phyloP scores from a whole-genome alignment of 306 rosid species.

The Mimosa pudica region DNA sequence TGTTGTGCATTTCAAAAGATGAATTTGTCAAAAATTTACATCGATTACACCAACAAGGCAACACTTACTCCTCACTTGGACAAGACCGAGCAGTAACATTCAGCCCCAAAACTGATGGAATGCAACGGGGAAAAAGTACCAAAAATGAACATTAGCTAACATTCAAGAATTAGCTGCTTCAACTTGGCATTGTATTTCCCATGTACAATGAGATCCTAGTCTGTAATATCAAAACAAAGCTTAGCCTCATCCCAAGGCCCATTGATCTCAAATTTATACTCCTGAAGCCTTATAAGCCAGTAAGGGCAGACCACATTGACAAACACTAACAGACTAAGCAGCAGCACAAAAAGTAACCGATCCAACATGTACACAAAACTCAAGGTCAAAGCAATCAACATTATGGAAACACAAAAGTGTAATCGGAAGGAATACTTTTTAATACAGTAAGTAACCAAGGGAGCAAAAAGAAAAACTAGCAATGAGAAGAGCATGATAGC shows the following conservation, averaged over 20 bases:
- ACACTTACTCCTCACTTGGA: constrained; percentile 7
- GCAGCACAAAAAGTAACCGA: constrained; percentile 54
- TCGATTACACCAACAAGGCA: background rate
- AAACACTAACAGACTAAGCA: constrained; percentile 70
- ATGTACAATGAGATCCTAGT: constrained; percentile 43
- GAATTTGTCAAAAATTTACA: background rate
- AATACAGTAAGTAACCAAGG: constrained; percentile 73
- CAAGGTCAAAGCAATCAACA: constrained; percentile 61
- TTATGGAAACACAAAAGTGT: constrained; percentile 71
- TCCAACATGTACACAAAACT: constrained; percentile 64
- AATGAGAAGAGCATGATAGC: constrained; percentile 82
- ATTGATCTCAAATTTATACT: constrained; percentile 87
- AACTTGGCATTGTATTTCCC: constrained; percentile 13
- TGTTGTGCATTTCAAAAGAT: background rate
- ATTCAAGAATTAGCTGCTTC: background rate
- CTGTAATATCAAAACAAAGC: constrained; percentile 91
- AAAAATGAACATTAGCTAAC: background rate
- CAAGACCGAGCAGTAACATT: background rate
- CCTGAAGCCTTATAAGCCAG: constrained; percentile 89
- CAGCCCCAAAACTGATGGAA: background rate
- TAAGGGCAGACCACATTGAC: constrained; percentile 82
- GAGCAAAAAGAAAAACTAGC: constrained; percentile 91
- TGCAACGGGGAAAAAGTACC: background rate
- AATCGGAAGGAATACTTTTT: constrained; percentile 69
- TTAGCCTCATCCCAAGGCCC: constrained; percentile 99